Conservation (phyloP, 2,329 filamentous ascomycete species). For the Alternaria arbusti region DNA sequence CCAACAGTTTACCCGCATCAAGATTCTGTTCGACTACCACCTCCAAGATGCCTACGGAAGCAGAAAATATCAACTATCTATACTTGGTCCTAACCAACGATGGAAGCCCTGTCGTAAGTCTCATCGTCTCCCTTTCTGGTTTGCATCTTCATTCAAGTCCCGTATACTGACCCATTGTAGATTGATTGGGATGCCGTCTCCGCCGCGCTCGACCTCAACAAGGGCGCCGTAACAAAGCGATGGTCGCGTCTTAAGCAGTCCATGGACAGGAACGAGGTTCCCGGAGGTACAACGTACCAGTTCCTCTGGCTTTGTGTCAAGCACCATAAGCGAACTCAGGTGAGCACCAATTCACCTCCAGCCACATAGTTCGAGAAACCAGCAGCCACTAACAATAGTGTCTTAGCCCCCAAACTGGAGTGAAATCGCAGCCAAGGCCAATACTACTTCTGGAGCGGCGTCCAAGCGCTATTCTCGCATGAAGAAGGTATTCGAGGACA, state of each 20-base stretch:
- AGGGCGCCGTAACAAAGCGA: conserved; percentile 36
- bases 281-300: conserved; percentile 17
- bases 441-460: conserved; percentile 39
- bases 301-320: conserved; percentile 42
- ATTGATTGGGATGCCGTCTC: conserved; percentile 40
- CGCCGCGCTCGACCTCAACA: conserved; percentile 32
- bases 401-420: conserved; percentile 32
- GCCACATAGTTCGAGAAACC: not conserved
- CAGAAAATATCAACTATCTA: conserved; percentile 39
- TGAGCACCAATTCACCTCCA: conserved; percentile 5
- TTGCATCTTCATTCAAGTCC: not conserved
- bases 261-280: conserved; percentile 28
- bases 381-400: not conserved
- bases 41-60: conserved; percentile 35
- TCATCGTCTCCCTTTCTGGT: not conserved
- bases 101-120: conserved; percentile 29
- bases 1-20: not conserved
- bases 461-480: conserved; percentile 43
- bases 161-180: conserved; percentile 20
- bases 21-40: not conserved
- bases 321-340: conserved; percentile 32
- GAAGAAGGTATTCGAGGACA: conserved; percentile 38
- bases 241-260: conserved; percentile 43
- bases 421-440: conserved; percentile 33
- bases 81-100: conserved; percentile 38